Base-by-base conservation (phyloP, 495 filamentous ascomycete genomes). In the Astrothelium macrocarpum region DNA sequence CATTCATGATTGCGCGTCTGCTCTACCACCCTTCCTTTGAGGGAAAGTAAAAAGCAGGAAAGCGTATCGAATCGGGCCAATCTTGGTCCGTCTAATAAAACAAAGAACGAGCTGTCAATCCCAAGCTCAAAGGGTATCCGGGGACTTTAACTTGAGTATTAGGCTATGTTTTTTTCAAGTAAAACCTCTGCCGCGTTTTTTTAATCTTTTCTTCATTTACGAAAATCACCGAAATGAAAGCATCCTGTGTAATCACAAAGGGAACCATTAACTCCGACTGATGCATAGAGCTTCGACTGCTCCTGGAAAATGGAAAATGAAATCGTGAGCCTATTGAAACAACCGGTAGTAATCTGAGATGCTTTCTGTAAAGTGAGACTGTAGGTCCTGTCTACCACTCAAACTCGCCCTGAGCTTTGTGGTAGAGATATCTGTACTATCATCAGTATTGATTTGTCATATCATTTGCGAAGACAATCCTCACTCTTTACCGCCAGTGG, bases 321-420 rank as follows among this genome's bases (percentile, higher is more conserved):
- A 49, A 49, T 49, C 34, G 14, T 14, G 5, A 39, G 34, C 14
- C 34, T 39, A 39, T n/a, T n/a, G n/a, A n/a, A n/a, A n/a, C n/a
- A n/a, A n/a, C n/a, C n/a, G n/a, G n/a, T n/a, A n/a, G n/a, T n/a
- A n/a, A n/a, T n/a, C n/a, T n/a, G n/a, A n/a, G n/a, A n/a, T n/a
- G n/a, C n/a, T n/a, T n/a, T n/a, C n/a, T 5, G 34, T 5, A 5
- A 39, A 39, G 43, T 18, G 10, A 18, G 18, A 49, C 43, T 20
- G 10, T 5, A 9, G 3, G 43, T 20, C 3, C 18, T 18, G 43
- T 49, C 49, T 56, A 99, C 94, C 94, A 99, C 74, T 97, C 94
- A 66, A 96, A 97, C 75, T 97, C 95, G 62, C 94, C 94, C 32
- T 85, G 88, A 20, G 91, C 94, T 77, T 97, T 97, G 78, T 96